Base-by-base conservation (phyloP, 2,329 filamentous ascomycete genomes). In the Trichophyton rubrum region DNA sequence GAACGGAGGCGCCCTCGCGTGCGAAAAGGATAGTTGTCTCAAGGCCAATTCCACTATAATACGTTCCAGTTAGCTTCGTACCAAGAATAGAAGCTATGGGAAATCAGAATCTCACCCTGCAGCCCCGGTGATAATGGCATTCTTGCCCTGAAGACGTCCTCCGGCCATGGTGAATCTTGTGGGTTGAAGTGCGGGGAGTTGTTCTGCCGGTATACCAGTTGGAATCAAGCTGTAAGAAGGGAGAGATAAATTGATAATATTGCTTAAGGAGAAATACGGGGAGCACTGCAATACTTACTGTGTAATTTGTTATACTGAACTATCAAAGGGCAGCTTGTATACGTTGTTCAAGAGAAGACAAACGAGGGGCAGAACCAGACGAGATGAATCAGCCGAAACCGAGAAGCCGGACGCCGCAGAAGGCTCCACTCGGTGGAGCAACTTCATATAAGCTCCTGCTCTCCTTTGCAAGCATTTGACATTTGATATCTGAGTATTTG, bases 1-100 rank as follows among this genome's bases (percentile, higher is more conserved):
- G 78, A 61, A 96, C 84, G 64, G 83, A 87, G 69, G 90, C 91
- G 64, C 90, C 91, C 78, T 96, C 91, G 65, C 87, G 87, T 62
- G 86, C 87, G 70, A 96, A 95, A 62, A 96, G 87, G 67, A 96
- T 91, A 60, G 83, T 83, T 1, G 91, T 96, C 78, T 96, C 90
- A 56, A 96, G 87, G 66, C 91, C 91, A 70, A 96, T 96, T 70
- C 91, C 91, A 70, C 91, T 75, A n/a, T 17, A 9, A 62, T 9
- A 35, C 17, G 1, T 24, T 8, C 20, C n/a, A 24, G 20, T 60
- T 38, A 56, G 58, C 60, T 35, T 41, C 30, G 3, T 8, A 38
- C 2, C n/a, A 53, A 33, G 49, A 30, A 33, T 30, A n/a, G 27
- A n/a, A 53, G 49, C 27, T 24, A 13, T 53, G 2, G 3, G 7